Evolutionary conservation across 805 yeast species (phyloP), one percentile per base, ranked within the genome.

Genomic region (Saccharomycopsis javanensis): DNA sequence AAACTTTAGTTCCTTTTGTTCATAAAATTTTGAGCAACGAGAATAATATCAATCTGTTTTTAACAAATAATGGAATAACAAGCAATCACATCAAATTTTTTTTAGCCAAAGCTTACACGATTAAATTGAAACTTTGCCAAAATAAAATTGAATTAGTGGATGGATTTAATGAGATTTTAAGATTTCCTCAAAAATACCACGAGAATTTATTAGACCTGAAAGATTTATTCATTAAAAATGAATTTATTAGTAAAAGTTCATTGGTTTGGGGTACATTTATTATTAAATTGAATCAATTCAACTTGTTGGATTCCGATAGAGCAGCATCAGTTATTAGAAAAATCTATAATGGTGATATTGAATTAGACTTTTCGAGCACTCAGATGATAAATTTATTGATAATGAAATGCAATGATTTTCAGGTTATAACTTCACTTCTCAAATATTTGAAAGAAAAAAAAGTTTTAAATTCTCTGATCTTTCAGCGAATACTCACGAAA

Each of bases 31-130:
- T 25, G 25, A 25, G 35, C 38, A 31, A 18, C 4, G 23, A 30
- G 31, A 5, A 20, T 15, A 13, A 20, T 31, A 15, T 15, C 8
- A 16, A 31, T 54, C 2, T 13, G 16, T 27, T 56, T 8, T 31
- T 59, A 27, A 34, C 20, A 13, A 6, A n/a, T 5, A 56, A 56
- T 34, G 20, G 30, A 25, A 37, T 56, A 18, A 45, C 5, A 3
- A 30, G 16, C 10, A 46, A 53, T 18, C 50, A 31, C 13, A 34
- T 59, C 13, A 30, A 38, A 20, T 16, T 15, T 16, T 35, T 60
- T 11, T 28, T 57, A n/a, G 30, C 56, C n/a, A 55, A 53, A 28
- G 55, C 48, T 16, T 58, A 55, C 35, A 55, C 50, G 33, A 50
- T 53, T 45, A 55, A 55, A 45, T 15, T 58, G 4, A 20, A 53